These are phyloP conservation scores for rapeseed (Brassica napus) DNA, from an alignment of 345 rosid species.

Conservation along the genomic window Da-Ae NC_063436.1:24369501-24370000, in stretches of 20 bases:
- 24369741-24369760: neutral
- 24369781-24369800: too few relatives aligned
- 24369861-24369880: neutral
- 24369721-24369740: constrained; percentile 44
- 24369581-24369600: constrained; percentile 36
- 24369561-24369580: constrained; percentile 41
- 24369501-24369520: constrained; percentile 44
- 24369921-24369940: constrained; percentile 14
- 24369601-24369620: constrained; percentile 35
- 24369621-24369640: constrained; percentile 7
- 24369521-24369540: constrained; percentile 31
- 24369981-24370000: constrained; percentile 30
- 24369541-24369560: constrained; percentile 40
- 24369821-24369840: neutral
- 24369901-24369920: neutral
- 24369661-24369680: neutral
- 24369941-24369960: constrained; percentile 59
- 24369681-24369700: constrained; percentile 27
- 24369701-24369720: constrained; percentile 29
- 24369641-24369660: neutral
- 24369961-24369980: constrained; percentile 30
- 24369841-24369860: neutral
- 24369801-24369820: neutral
- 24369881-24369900: constrained; percentile 36
- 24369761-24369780: neutral